Percentiles rank a stretch among this genome's conserved stretches.
Evolutionary conservation across 1,284 basidiomycete genomes (phyloP).

Genomic region (Ustilago sp.): DNA sequence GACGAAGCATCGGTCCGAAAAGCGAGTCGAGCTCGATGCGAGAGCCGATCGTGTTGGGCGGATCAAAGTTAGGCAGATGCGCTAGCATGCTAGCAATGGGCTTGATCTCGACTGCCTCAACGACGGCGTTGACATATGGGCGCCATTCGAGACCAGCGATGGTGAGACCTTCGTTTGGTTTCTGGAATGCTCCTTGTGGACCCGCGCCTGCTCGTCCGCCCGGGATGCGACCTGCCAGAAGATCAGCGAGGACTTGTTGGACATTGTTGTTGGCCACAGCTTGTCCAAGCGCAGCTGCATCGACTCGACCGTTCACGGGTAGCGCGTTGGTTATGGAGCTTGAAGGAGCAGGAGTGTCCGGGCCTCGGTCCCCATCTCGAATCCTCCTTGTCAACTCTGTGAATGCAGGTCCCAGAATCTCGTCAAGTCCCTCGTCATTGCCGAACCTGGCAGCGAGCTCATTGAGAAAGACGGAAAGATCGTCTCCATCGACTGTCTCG

Average conservation of each 20-base stretch:
- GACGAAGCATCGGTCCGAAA: conserved; percentile 61
- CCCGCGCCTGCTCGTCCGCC: conserved; percentile 20
- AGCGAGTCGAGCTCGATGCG: conserved; percentile 63
- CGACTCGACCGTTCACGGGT: conserved; percentile 23
- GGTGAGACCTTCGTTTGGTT: conserved; percentile 62
- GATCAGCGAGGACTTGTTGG: conserved; percentile 58
- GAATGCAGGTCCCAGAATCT: conserved; percentile 71
- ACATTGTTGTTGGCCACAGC: conserved; percentile 56
- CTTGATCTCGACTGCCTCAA: conserved; percentile 84
- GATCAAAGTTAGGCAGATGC: conserved; percentile 79
- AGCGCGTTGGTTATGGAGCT: background rate
- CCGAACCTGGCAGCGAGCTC: conserved; percentile 72
- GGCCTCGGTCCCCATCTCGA: conserved; percentile 50
- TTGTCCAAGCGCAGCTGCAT: conserved; percentile 40
- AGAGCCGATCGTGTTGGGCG: conserved; percentile 74
- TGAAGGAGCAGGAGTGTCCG: conserved; percentile 17
- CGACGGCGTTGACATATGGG: conserved; percentile 83
- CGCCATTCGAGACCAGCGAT: conserved; percentile 77
- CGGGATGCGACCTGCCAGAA: conserved; percentile 51
- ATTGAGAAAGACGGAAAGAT: conserved; percentile 71
- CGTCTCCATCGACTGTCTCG: conserved; percentile 67
- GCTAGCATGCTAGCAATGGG: conserved; percentile 80
- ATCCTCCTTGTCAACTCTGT: conserved; percentile 60
- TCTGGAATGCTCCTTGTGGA: conserved; percentile 8
- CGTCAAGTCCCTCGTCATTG: conserved; percentile 69